These are phyloP conservation scores for Salix koriyanagi DNA, from an alignment of 345 rosid species.

Conservation along the genomic window DNA sequence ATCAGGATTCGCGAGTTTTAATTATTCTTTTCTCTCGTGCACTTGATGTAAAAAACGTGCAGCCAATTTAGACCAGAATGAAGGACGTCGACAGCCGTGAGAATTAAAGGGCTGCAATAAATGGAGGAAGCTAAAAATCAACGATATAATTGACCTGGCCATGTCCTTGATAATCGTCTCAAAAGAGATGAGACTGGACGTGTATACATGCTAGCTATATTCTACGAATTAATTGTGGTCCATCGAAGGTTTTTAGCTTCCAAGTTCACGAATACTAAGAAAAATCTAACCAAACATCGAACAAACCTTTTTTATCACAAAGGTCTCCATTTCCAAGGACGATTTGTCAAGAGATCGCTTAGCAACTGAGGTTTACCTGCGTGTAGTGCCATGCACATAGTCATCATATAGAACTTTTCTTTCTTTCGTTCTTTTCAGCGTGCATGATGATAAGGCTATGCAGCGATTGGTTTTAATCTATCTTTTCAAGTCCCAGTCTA, in stretches of 20 bases:
- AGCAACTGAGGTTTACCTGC: not conserved
- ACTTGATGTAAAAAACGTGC: too few species aligned
- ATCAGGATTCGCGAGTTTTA: too few species aligned
- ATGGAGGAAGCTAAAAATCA: not conserved
- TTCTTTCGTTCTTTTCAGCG: not conserved
- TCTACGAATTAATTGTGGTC: not conserved
- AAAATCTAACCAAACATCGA: not conserved
- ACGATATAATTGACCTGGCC: not conserved
- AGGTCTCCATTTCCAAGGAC: not conserved
- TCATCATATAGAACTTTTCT: not conserved
- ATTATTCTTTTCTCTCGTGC: too few species aligned
- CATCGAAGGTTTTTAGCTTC: not conserved
- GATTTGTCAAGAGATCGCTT: not conserved
- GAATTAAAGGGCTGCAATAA: not conserved
- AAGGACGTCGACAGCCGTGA: not conserved
- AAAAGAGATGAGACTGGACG: not conserved
- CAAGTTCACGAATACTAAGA: not conserved
- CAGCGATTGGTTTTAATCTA: not conserved
- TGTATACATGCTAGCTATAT: not conserved
- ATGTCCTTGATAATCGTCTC: not conserved
- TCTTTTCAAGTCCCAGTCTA: not conserved
- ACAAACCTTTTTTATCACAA: not conserved
- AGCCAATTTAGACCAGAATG: too few species aligned
- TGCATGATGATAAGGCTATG: not conserved
- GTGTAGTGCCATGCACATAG: not conserved